Evolutionary conservation across 805 yeast species (phyloP).

Genomic region (Starmera dryadoides): DNA sequence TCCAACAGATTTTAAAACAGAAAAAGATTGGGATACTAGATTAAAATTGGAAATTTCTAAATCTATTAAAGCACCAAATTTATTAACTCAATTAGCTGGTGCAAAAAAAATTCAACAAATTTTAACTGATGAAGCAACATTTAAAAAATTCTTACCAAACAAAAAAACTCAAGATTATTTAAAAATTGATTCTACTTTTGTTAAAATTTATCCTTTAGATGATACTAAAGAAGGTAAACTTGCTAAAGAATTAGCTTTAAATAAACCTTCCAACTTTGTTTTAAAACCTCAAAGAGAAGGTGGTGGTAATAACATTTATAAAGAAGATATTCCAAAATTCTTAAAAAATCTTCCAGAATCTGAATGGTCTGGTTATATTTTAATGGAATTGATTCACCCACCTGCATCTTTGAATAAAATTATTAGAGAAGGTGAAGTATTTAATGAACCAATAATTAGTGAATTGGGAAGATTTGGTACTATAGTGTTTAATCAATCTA

Average conservation of each 20-base stretch:
- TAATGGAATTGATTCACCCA: slow-evolving; percentile 90
- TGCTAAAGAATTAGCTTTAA: slow-evolving; percentile 64
- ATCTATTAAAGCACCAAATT: slow-evolving; percentile 89
- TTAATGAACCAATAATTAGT: slow-evolving; percentile 71
- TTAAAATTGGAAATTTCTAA: slow-evolving; percentile 59
- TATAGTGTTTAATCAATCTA: slow-evolving; percentile 59
- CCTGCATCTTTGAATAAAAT: slow-evolving; percentile 63
- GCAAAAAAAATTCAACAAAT: slow-evolving; percentile 91
- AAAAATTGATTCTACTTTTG: slow-evolving; percentile 55
- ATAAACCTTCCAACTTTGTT: slow-evolving; percentile 64
- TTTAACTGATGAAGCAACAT: slow-evolving; percentile 46
- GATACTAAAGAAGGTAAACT: slow-evolving; percentile 48
- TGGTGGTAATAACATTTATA: slow-evolving; percentile 93
- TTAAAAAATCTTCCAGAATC: slow-evolving; percentile 49
- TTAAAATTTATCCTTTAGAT: slow-evolving; percentile 82
- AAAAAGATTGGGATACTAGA: slow-evolving; percentile 74
- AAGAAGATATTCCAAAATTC: slow-evolving; percentile 75
- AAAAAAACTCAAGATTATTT: slow-evolving; percentile 19
- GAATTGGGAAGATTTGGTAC: slow-evolving; percentile 92
- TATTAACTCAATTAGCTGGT: slow-evolving; percentile 86
- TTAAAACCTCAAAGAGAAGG: slow-evolving; percentile 98
- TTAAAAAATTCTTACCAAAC: slow-evolving; percentile 40
- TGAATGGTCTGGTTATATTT: slow-evolving; percentile 85
- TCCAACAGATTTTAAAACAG: slow-evolving; percentile 68
- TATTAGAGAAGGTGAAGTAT: slow-evolving; percentile 55